Base-by-base conservation (phyloP, 1,284 basidiomycete genomes). In the Xanthoconium separans region DNA sequence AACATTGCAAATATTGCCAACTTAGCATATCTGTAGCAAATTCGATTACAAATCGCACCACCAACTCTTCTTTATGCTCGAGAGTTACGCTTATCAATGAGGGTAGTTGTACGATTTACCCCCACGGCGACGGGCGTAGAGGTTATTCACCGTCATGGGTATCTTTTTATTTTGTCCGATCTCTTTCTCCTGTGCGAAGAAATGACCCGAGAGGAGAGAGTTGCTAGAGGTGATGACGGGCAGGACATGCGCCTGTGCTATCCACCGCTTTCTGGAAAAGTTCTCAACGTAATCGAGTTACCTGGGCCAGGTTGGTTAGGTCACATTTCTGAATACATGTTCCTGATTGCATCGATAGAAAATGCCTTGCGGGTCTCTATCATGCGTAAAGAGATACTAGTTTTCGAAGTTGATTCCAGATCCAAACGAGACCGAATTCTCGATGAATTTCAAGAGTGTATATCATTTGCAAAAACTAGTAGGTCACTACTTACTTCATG, bases 251-350 rank as follows among this genome's bases (percentile, higher is more conserved):
- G 89, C 87, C 76, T 99, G 49, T 84, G 90, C 59, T 99, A 97
- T 75, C 97, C 97, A 20, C 97, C 97, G 4, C 75, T 99, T 48
- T 90, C 97, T 9, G 95, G 95, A 6, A 98, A 98, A 70, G 94
- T 98, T 65, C 76, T 98, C 51, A 81, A 82, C 59, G 83, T 88
- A n/a, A 77, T 73, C 27, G 87, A 86, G 62, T 76, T 85, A 6
- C 75, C 78, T 52, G 83, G 78, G 41, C 77, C 78, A 76, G 80
- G 87, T 79, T 61, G 58, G 78, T 70, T 39, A 24, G 1, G 24
- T 52, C 42, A 20, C 51, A 56, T 44, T 53, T 51, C 39, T 41
- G 44, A 47, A 15, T 34, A 30, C 34, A 47, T 30, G 16, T 49
- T 57, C 11, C 51, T 70, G 47, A 66, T 47, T 37, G 18, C 30